Conservation (phyloP, 176 grass and related monocot species). For the Pharus latifolius region DNA sequence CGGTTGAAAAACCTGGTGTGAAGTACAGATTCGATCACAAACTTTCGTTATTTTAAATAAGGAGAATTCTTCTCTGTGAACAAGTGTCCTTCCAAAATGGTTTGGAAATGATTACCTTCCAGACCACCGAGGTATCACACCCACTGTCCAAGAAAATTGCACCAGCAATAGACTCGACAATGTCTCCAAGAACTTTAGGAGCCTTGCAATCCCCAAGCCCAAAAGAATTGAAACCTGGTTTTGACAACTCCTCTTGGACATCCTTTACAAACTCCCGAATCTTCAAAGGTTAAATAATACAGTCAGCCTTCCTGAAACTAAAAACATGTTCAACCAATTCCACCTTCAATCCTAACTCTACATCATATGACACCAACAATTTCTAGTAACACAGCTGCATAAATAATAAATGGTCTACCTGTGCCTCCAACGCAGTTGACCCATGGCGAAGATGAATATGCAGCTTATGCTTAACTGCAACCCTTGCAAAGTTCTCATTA, state of each 20-base stretch:
- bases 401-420: constrained; percentile 38
- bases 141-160: constrained; percentile 86
- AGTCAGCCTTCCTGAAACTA: constrained; percentile 8
- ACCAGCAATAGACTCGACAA: constrained; percentile 91
- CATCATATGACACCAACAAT: background rate
- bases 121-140: constrained; percentile 55
- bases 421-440: constrained; percentile 84
- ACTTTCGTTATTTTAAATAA: background rate
- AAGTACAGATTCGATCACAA: background rate
- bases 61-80: background rate
- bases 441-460: constrained; percentile 91
- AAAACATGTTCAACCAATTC: constrained; percentile 5
- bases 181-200: constrained; percentile 96
- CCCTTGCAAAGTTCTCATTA: constrained; percentile 97
- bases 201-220: constrained; percentile 95
- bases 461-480: constrained; percentile 82
- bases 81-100: background rate
- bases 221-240: constrained; percentile 93
- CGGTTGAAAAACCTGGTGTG: constrained; percentile 69
- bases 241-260: constrained; percentile 71
- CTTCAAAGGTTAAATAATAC: constrained; percentile 30
- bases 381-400: background rate
- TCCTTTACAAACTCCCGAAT: constrained; percentile 98
- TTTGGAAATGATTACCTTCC: constrained; percentile 55
- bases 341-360: background rate